A percentile compares a stretch with the other conserved stretches of the same genome.
phyloP scores from a whole-genome alignment of 202 grass and related monocot species.

The Panicum hallii region DNA sequence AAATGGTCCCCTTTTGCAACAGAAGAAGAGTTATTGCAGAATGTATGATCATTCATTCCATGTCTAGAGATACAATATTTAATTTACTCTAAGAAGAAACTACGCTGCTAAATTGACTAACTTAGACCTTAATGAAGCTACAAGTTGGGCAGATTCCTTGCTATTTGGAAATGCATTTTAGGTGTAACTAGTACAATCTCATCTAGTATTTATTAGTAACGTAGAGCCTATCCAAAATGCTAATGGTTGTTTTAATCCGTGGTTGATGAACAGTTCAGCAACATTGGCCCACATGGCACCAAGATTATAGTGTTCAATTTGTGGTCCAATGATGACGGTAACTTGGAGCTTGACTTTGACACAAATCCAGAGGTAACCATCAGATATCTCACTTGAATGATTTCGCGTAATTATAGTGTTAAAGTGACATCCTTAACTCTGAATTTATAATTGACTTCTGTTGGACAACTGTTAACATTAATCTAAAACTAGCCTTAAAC shows the following conservation, averaged over 20 bases:
- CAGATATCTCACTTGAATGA: neutral
- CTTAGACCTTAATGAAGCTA: neutral
- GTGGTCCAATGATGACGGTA: constrained; percentile 77
- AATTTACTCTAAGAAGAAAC: constrained; percentile 10
- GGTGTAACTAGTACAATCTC: neutral
- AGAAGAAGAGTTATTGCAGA: constrained; percentile 68
- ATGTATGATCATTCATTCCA: constrained; percentile 57
- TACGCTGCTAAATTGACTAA: neutral
- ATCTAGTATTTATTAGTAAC: constrained; percentile 11
- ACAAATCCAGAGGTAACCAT: constrained; percentile 59
- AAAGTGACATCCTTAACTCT: constrained; percentile 14
- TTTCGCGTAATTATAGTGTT: neutral
- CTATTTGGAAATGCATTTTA: neutral
- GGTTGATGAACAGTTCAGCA: constrained; percentile 62
- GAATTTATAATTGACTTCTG: neutral
- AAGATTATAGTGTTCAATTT: constrained; percentile 89
- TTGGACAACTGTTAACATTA: neutral
- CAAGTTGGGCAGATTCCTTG: neutral
- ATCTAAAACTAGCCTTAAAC: neutral
- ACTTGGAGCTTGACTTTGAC: constrained; percentile 83
- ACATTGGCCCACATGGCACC: constrained; percentile 84
- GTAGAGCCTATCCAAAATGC: neutral
- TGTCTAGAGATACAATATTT: constrained; percentile 14
- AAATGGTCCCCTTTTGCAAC: constrained; percentile 85
- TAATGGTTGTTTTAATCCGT: constrained; percentile 47